These are phyloP conservation scores for Paramarasmius palmivorus DNA, from an alignment of 1,284 basidiomycete species.

Conservation along the genomic window DNA sequence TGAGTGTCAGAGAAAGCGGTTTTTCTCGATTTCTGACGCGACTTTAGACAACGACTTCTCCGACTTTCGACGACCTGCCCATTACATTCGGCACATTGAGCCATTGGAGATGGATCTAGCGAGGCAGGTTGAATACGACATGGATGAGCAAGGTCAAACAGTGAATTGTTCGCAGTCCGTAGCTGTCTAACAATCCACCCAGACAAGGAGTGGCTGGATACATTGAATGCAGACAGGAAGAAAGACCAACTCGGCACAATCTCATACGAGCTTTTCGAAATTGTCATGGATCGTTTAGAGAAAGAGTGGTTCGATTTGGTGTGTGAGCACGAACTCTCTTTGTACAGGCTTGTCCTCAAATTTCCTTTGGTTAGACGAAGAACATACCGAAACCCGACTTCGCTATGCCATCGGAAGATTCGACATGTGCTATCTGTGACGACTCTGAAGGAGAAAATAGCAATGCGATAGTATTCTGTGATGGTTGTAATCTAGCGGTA, in stretches of 20 bases:
- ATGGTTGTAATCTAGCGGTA: constrained; percentile 98
- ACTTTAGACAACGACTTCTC: constrained; percentile 57
- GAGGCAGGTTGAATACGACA: constrained; percentile 97
- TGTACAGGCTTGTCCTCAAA: constrained; percentile 1
- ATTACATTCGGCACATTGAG: constrained; percentile 92
- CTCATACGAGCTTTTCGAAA: constrained; percentile 89
- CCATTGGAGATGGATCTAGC: constrained; percentile 92
- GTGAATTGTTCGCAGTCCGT: constrained; percentile 2
- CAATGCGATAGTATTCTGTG: constrained; percentile 99
- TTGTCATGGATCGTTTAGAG: constrained; percentile 96
- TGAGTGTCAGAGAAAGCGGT: constrained; percentile 14
- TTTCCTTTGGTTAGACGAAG: constrained; percentile 65
- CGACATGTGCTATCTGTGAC: constrained; percentile 95
- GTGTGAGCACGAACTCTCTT: constrained; percentile 19
- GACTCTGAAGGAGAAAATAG: constrained; percentile 98
- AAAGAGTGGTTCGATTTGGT: constrained; percentile 99
- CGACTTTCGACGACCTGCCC: constrained; percentile 75
- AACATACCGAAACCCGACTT: constrained; percentile 84
- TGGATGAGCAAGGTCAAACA: constrained; percentile 93
- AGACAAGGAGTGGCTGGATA: constrained; percentile 97
- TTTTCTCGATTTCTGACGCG: not conserved
- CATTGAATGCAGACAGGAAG: constrained; percentile 81
- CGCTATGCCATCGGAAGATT: constrained; percentile 87
- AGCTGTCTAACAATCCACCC: constrained; percentile 3
- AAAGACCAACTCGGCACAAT: constrained; percentile 77